Evolutionary conservation across 1,284 basidiomycete species (phyloP).

Genomic region (Pseudozyma hubeiensis): DNA sequence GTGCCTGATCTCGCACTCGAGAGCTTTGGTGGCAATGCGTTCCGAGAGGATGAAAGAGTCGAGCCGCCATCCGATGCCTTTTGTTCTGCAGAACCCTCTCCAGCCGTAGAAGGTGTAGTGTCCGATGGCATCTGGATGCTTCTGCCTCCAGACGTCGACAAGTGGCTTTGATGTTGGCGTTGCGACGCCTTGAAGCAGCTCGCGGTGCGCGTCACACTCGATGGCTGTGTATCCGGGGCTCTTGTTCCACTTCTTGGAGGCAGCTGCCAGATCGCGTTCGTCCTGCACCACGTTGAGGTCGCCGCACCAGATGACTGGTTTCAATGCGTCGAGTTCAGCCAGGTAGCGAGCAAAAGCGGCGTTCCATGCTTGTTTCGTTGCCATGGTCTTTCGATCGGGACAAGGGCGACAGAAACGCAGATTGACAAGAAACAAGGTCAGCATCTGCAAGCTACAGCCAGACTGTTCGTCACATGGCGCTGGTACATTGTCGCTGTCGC

Average conservation of each 20-base stretch:
- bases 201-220: conserved; percentile 72
- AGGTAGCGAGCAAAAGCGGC: conserved; percentile 74
- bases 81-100: conserved; percentile 81
- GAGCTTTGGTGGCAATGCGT: conserved; percentile 75
- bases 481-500: conserved; percentile 27
- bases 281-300: conserved; percentile 83
- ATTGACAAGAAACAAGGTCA: neutral
- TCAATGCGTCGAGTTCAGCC: conserved; percentile 78
- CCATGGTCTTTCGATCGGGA: conserved; percentile 27
- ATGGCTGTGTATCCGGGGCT: conserved; percentile 71
- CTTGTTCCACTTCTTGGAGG: conserved; percentile 70
- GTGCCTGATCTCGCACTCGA: conserved; percentile 82
- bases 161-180: conserved; percentile 71
- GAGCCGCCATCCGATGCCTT: conserved; percentile 86
- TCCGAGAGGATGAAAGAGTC: conserved; percentile 76
- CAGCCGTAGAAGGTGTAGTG: conserved; percentile 89
- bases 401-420: neutral
- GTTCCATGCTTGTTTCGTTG: conserved; percentile 59
- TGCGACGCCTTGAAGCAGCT: conserved; percentile 62
- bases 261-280: conserved; percentile 67
- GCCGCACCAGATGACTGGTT: conserved; percentile 89
- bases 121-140: conserved; percentile 75
- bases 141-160: conserved; percentile 82
- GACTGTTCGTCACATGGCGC: no score
- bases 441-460: neutral